Evolutionary conservation across 257 asterid genomes (phyloP).

Genomic region (Cordia subcordata): DNA sequence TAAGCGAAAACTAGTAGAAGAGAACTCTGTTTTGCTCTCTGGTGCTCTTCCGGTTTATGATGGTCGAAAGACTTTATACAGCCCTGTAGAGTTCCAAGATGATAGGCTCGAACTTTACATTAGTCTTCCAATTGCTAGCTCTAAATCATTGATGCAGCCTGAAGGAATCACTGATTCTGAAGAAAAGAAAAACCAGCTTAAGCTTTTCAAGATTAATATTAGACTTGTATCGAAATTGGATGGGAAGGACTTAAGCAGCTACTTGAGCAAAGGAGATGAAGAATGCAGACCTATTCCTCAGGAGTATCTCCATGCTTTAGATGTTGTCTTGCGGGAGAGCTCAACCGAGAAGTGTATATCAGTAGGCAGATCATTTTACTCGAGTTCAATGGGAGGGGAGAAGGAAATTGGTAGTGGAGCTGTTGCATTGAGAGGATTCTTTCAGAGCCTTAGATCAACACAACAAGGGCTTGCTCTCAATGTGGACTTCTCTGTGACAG

Average conservation of each 20-base stretch:
- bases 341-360: slow-evolving; percentile 62
- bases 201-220: slow-evolving; percentile 65
- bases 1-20: slow-evolving; percentile 61
- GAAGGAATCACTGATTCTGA: slow-evolving; percentile 11
- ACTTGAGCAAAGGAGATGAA: slow-evolving; percentile 41
- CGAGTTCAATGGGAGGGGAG: slow-evolving; percentile 61
- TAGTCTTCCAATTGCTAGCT: slow-evolving; percentile 48
- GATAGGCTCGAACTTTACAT: slow-evolving; percentile 65
- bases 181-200: slow-evolving; percentile 25
- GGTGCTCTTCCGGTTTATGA: slow-evolving; percentile 76
- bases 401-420: slow-evolving; percentile 94
- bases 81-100: slow-evolving; percentile 69
- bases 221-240: slow-evolving; percentile 80
- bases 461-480: slow-evolving; percentile 93
- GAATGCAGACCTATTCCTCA: slow-evolving; percentile 69
- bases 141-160: slow-evolving; percentile 12
- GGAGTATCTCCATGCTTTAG: slow-evolving; percentile 91
- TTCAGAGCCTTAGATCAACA: slow-evolving; percentile 89
- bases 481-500: slow-evolving; percentile 87
- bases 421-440: slow-evolving; percentile 74
- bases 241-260: slow-evolving; percentile 47
- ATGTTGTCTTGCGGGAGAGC: slow-evolving; percentile 70
- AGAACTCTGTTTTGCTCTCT: slow-evolving; percentile 41
- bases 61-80: slow-evolving; percentile 69
- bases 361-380: slow-evolving; percentile 65